Evolutionary conservation across 805 yeast genomes (phyloP).

Genomic region (Cyberlindnera suaveolens): DNA sequence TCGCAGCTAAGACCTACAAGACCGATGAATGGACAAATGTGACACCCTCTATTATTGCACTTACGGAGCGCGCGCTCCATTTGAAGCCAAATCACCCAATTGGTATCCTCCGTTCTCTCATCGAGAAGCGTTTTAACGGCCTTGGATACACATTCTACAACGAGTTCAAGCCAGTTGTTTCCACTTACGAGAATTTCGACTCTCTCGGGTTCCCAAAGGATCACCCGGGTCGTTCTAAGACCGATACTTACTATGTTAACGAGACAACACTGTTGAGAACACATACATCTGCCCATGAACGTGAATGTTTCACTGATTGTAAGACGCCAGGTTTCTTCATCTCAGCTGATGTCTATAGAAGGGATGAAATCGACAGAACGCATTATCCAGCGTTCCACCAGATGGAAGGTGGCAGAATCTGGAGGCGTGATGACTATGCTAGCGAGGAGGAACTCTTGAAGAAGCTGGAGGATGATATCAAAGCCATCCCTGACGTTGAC

Average conservation of each 20-base stretch:
- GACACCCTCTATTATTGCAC: slow-evolving; percentile 61
- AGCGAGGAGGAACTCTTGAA: slow-evolving; percentile 29
- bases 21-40: slow-evolving; percentile 84
- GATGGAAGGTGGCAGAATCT: slow-evolving; percentile 91
- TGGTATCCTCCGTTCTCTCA: slow-evolving; percentile 71
- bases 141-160: slow-evolving; percentile 75
- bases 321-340: slow-evolving; percentile 83
- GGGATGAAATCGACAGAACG: slow-evolving; percentile 92
- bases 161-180: slow-evolving; percentile 77
- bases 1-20: slow-evolving; percentile 46
- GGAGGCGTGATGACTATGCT: slow-evolving; percentile 49
- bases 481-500: slow-evolving; percentile 56
- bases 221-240: slow-evolving; percentile 88
- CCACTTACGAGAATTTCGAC: slow-evolving; percentile 82
- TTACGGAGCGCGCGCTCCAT: slow-evolving; percentile 72
- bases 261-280: slow-evolving; percentile 70
- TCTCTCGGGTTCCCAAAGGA: slow-evolving; percentile 84
- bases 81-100: slow-evolving; percentile 76
- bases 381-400: slow-evolving; percentile 98
- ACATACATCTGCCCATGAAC: slow-evolving; percentile 96
- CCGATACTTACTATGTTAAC: slow-evolving; percentile 91
- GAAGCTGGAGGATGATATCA: slow-evolving; percentile 52
- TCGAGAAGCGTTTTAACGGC: slow-evolving; percentile 60
- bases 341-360: slow-evolving; percentile 91
- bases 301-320: slow-evolving; percentile 65